These are phyloP conservation scores for Colletotrichum tropicale DNA, from an alignment of 2,329 filamentous ascomycete species.

Conservation along the genomic window DNA sequence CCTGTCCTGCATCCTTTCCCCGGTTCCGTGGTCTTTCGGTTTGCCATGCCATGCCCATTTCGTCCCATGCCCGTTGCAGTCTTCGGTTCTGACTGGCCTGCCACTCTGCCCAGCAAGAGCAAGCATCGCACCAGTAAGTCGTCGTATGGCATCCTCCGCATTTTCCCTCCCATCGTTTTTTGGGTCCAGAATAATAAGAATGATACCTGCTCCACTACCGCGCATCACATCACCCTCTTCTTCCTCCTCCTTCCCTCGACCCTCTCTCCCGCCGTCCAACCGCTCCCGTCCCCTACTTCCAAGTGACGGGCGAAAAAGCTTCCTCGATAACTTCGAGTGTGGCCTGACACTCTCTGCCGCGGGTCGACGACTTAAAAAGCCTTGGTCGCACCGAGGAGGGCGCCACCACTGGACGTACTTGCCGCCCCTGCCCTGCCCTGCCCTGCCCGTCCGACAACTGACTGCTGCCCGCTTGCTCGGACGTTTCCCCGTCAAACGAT, in stretches of 20 bases:
- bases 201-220: slow-evolving; percentile 19
- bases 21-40: not conserved
- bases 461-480: not conserved
- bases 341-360: not conserved
- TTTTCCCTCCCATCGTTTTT: not conserved
- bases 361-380: not conserved
- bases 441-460: not conserved
- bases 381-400: not conserved
- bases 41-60: slow-evolving; percentile 13
- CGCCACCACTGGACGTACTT: not conserved
- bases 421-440: not conserved
- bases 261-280: not conserved
- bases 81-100: slow-evolving; percentile 10
- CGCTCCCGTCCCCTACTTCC: not conserved
- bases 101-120: not conserved
- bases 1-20: not conserved
- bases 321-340: slow-evolving; percentile 2
- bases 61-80: slow-evolving; percentile 16
- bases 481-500: not conserved
- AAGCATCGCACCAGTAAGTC: not conserved
- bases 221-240: slow-evolving; percentile 10
- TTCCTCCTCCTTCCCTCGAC: not conserved
- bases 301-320: not conserved
- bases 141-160: slow-evolving; percentile 10
- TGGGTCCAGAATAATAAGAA: slow-evolving; percentile 20